Base-by-base conservation (phyloP, 2,329 filamentous ascomycete species). In the Pseudofabraea citricarpa region DNA sequence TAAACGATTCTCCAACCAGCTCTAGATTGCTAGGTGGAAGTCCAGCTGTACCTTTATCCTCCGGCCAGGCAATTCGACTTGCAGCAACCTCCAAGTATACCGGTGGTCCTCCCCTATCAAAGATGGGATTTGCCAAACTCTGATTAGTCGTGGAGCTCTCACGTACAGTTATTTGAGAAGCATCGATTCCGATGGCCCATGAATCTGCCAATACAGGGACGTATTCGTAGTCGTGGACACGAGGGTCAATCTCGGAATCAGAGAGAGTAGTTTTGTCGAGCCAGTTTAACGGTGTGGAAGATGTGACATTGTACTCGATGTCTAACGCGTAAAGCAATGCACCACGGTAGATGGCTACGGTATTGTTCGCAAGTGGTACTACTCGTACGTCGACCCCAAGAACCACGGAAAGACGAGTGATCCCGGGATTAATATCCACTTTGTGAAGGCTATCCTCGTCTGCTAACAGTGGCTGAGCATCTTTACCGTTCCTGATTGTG, bases 241-340 rank as follows among this genome's bases (percentile, higher is more conserved):
- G 15, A 7, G 15, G n/a, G 19, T 32, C 29, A 18, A 32, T 16
- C 2, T n/a, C 19, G 4, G 29, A 13, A 18, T 9, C 9, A 6
- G 29, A 18, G 2, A 32, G 13, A 4, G 8, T 4, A 1, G 58
- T 57, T 3, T 58, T 43, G 1, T 54, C 42, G 23, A 16, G 20
- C 40, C 43, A 61, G 43, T 37, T 57, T 38, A 45, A 9, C 2
- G 46, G 48, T 16, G 54, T 46, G 6, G 29, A 15, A 6, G 9
- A 8, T n/a, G 8, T 32, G 2, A 18, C 19, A 18, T 32, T 32
- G 29, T 16, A 32, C 19, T 32, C 29, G 3, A 72, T 57, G 5
- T 67, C 61, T 10, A 68, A 52, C 0, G 68, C 63, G 39, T 71
- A 72, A 1, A 72, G 61, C 1, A 72, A 52, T 1, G 66, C 55